phyloP scores from a whole-genome alignment of 768 basidiomycete species.

The Mycena pura region DNA sequence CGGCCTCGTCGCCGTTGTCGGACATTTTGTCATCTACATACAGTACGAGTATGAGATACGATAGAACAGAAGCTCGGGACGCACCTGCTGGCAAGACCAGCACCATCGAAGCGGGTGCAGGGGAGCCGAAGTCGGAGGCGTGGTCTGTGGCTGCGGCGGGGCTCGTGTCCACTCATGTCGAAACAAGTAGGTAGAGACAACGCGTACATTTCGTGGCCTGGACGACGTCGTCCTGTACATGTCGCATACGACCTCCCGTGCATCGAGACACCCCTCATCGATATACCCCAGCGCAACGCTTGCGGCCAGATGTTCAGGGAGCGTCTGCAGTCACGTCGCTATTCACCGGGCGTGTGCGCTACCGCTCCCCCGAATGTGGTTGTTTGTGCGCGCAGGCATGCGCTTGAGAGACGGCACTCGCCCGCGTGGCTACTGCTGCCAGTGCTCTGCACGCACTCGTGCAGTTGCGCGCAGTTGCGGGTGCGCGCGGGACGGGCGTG shows the following conservation, averaged over 20 bases:
- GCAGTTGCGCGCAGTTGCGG: no score
- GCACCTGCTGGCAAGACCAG: not conserved
- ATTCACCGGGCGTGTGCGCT: no score
- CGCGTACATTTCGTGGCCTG: not conserved
- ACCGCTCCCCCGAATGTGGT: no score
- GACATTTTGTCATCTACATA: no score
- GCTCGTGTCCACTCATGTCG: not conserved
- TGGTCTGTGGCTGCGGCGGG: not conserved
- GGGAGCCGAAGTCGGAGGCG: not conserved
- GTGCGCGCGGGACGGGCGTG: no score
- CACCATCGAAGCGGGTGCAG: not conserved
- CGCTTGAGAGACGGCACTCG: no score
- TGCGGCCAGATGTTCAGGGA: conserved; percentile 9
- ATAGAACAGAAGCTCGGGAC: not conserved
- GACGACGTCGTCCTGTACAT: not conserved
- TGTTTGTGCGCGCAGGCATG: no score
- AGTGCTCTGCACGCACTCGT: no score
- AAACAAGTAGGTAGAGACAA: not conserved
- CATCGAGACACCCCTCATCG: not conserved
- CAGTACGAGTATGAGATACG: no score
- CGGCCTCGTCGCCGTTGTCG: not conserved
- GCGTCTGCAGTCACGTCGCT: no score
- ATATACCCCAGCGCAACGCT: not conserved
- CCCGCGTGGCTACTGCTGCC: no score
- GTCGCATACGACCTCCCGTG: not conserved